Evolutionary conservation across 768 basidiomycete genomes (phyloP), one percentile per base, ranked within the genome.

Genomic region (Strobilomyces dryophilus): DNA sequence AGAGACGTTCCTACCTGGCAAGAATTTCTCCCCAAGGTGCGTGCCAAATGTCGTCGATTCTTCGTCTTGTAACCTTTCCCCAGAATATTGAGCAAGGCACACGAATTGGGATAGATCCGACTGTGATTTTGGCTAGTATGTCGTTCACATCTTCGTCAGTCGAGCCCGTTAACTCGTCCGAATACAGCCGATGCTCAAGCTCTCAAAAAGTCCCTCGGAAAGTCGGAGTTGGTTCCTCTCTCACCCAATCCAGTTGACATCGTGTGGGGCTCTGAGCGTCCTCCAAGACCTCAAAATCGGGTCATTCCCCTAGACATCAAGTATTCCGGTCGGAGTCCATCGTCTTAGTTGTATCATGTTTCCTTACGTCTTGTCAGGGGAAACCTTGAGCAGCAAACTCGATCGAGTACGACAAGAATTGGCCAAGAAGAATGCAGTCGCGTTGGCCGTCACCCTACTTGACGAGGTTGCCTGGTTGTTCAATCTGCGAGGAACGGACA

Each of bases 381-480:
- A 85, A 72, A 74, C 78, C 0, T 76, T 83, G 31, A 60, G 68
- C 34, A 78, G 80, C 27, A 99, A 99, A 70, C 73, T 99, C 39
- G 70, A 71, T 17, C 72, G 74, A 18, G 71, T 92, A 6, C 77
- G 92, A 32, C 78, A 83, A 52, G 84, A 87, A 55, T 59, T 95
- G 49, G 73, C 72, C n/a, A 79, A 84, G 63, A 74, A 77, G 54
- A 70, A 74, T 4, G 73, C 71, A 1, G 66, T 73, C 58, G 92
- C 88, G 2, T 68, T 90, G 39, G 84, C 95, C 1, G 79, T 98
- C 5, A 87, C 79, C n/a, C 84, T 87, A 78, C 80, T 98, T 20
- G 95, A 98, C 67, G 95, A 98, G 67, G 83, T 95, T 46, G 93
- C 92, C 0, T 98, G 93, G 93, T 65, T 94, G 36, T 90, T 92